Percentiles rank a stretch among this genome's conserved stretches.
Conservation (phyloP, 2,329 filamentous ascomycete genomes). For the Sordariomycetes sp. region DNA sequence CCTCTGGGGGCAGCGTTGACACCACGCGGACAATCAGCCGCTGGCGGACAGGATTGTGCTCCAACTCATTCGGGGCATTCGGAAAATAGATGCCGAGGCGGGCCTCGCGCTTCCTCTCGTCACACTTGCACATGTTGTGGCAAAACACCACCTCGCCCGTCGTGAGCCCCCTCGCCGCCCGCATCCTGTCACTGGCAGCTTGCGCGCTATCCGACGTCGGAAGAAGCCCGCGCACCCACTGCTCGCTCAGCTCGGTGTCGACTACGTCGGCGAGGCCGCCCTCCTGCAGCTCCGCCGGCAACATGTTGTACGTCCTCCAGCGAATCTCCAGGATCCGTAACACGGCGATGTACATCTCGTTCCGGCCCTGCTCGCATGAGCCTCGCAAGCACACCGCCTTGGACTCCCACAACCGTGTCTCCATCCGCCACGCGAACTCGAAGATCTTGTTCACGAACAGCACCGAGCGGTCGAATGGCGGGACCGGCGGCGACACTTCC, state of each 20-base stretch:
- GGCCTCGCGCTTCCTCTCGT: background rate
- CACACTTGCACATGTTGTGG: background rate
- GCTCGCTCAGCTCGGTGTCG: background rate
- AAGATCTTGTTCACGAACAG: background rate
- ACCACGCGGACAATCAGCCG: too few species aligned
- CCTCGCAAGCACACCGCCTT: conserved; percentile 11
- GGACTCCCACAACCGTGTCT: conserved; percentile 1
- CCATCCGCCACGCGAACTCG: conserved; percentile 1
- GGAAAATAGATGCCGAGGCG: too few species aligned
- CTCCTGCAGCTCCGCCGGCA: background rate
- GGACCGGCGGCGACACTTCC: too few species aligned
- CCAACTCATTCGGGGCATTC: too few species aligned
- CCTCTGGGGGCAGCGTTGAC: too few species aligned
- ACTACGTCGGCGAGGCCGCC: background rate
- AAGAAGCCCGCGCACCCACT: background rate
- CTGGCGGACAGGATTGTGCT: too few species aligned
- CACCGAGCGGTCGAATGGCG: background rate
- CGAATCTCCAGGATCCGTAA: background rate
- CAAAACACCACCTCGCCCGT: background rate
- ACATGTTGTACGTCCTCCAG: background rate
- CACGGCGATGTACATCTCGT: background rate
- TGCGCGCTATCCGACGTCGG: background rate
- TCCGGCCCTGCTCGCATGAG: background rate
- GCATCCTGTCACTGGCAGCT: background rate
- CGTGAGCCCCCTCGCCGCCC: background rate